phyloP scores from a whole-genome alignment of 1,284 basidiomycete genomes.

The Cronartium ribicola region DNA sequence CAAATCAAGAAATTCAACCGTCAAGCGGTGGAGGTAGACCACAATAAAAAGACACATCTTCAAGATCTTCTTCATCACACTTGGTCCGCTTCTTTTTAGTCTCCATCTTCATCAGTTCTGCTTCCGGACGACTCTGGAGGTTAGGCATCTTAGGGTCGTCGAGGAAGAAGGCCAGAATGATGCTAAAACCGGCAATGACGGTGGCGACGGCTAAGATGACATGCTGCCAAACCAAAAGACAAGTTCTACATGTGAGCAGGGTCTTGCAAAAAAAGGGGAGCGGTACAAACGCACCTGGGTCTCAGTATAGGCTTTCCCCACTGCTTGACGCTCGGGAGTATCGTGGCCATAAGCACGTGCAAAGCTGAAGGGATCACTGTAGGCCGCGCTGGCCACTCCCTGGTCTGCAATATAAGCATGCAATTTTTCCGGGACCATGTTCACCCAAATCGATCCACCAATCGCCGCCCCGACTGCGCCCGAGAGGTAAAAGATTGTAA shows the following conservation, averaged over 20 bases:
- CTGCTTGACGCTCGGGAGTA: conserved; percentile 48
- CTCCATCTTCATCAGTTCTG: conserved; percentile 5
- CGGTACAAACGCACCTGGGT: conserved; percentile 46
- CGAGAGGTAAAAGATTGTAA: conserved; percentile 51
- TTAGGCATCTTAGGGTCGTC: conserved; percentile 49
- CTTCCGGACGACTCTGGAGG: conserved; percentile 42
- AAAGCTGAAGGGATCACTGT: conserved; percentile 49
- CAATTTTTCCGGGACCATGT: conserved; percentile 49
- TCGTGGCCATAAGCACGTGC: conserved; percentile 46
- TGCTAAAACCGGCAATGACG: conserved; percentile 46
- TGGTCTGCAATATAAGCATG: conserved; percentile 47
- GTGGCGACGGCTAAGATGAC: conserved; percentile 50
- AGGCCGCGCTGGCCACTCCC: conserved; percentile 47
- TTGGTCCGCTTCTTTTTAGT: too few relatives aligned
- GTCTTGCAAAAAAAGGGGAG: neutral
- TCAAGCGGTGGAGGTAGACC: too few relatives aligned
- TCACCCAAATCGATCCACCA: conserved; percentile 53
- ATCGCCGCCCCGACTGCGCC: conserved; percentile 52
- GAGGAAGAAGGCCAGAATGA: conserved; percentile 46
- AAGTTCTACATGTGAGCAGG: neutral
- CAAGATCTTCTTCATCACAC: too few relatives aligned
- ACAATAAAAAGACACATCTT: too few relatives aligned
- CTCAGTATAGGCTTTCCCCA: conserved; percentile 51
- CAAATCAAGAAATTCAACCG: too few relatives aligned
- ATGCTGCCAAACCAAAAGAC: conserved; percentile 43